Base-by-base conservation (phyloP, 1,284 basidiomycete species). In the Wolfiporia cocos region DNA sequence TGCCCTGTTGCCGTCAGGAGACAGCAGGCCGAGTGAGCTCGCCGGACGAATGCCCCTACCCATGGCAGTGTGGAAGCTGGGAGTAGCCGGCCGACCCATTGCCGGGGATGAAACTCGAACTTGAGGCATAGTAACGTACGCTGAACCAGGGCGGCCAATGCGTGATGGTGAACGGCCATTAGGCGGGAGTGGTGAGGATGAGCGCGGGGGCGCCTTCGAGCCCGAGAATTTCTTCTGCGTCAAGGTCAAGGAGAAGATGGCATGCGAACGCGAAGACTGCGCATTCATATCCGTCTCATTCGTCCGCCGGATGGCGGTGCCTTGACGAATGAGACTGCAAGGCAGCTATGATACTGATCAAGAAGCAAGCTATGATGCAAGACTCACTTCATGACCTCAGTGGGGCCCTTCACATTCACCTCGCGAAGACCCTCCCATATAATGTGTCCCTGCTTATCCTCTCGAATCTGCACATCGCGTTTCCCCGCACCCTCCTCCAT, bases 221-320 rank as follows among this genome's bases (percentile, higher is more conserved):
- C 86, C 87, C 21, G 72, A 73, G 55, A 68, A 87, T 61, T 86
- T 88, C 70, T 84, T 86, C 68, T 96, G 95, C 1, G 81, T 89
- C 38, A 99, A 71, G 5, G 91, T 97, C 44, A 99, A 73, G 34
- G 94, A 96, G 65, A 99, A 99, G 65, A 99, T 98, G 43, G 96
- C 95, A 74, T 99, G 95, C 19, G 92, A 96, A 49, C 95, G 88
- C 34, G 94, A 98, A 1, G 91, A 95, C 61, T 97, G 92, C 4
- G 92, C 89, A 61, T 99, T 99, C 95, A 99, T 98, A 58, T 94
- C 92, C 30, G 95, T 99, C 64, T 96, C 92, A 53, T 95, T 94
- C 5, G 96, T 99, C 42, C 94, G 81, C 37, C 95, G 81, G 38
- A 95, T 85, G 11, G 86, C 76, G 15, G 91, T 89, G 23, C 95